Base-by-base conservation (phyloP, 1,284 basidiomycete species). In the Irpex lacteus region DNA sequence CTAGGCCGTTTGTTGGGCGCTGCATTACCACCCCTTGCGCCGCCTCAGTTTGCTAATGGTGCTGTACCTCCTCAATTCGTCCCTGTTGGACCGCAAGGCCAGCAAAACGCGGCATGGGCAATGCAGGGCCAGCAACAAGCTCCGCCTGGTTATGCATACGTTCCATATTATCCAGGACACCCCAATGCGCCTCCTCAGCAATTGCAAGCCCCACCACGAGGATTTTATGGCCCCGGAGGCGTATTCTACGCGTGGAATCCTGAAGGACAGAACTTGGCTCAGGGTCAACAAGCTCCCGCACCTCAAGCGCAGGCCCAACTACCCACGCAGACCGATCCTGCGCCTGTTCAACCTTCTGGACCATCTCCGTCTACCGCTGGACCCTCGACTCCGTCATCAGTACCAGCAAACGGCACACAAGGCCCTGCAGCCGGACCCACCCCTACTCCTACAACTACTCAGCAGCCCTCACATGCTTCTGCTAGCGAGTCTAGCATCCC, bases 141-240 rank as follows among this genome's bases (percentile, higher is more conserved):
- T 44, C 68, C 63, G 44, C 71, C 70, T 9, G 65, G 66, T 5
- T 67, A 64, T 61, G 58, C 57, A 32, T 72, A 75, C 34, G 74
- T 72, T 38, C 73, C 73, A 60, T 73, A 70, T 57, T 32, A 32
- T 34, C 72, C 67, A 26, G 66, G 67, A 38, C 73, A 71, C 53
- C 73, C 70, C 36, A 75, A 69, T 8, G 18, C 18, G 40, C 71
- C 71, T 19, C 75, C 74, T 32, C 68, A 70, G 37, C 71, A 72
- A 34, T 66, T 77, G n/a, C 74, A 74, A 47, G 72, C 70, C 9
- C 72, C 74, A 1, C 77, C 76, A 60, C 68, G 75, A 65, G 89
- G 89, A 5, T 90, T 89, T 67, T 77, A 81, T 47, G 87, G 86
- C 3, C 88, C 88, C 15, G 83, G 81, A 47, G 85, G 83, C n/a